These are phyloP conservation scores for Vicia sativa DNA, from an alignment of 306 rosid species.

Conservation along the genomic window DNA sequence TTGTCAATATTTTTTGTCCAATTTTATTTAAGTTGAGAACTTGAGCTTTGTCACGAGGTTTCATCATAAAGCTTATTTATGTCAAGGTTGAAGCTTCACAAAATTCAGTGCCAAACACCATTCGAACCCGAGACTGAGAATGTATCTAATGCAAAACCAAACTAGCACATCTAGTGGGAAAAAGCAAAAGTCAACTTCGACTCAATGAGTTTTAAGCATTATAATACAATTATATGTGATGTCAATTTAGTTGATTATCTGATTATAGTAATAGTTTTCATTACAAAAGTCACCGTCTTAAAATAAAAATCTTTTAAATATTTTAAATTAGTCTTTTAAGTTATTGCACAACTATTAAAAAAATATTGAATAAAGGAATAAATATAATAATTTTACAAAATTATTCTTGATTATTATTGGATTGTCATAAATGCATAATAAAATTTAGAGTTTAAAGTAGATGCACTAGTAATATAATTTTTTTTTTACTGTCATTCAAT, in stretches of 20 bases:
- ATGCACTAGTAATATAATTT: too few species aligned
- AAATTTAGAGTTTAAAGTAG: too few species aligned
- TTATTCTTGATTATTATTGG: too few species aligned
- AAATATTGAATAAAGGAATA: too few species aligned
- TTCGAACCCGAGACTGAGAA: not conserved
- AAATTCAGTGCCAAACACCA: not conserved
- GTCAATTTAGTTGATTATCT: not conserved
- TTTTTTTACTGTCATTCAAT: too few species aligned
- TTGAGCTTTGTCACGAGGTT: not conserved
- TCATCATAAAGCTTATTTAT: not conserved
- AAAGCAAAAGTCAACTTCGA: not conserved
- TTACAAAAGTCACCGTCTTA: too few species aligned
- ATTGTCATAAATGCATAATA: too few species aligned
- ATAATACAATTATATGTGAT: not conserved
- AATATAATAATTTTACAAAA: too few species aligned
- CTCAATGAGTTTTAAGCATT: not conserved
- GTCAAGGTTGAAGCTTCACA: not conserved
- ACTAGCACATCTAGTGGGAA: not conserved
- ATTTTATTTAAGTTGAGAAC: not conserved
- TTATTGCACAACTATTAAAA: too few species aligned
- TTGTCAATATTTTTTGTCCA: not conserved
- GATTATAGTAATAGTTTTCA: not conserved
- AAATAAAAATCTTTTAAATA: too few species aligned
- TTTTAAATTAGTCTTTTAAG: too few species aligned
- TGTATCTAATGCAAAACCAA: not conserved